These are phyloP conservation scores for Cercophora samala DNA, from an alignment of 495 filamentous ascomycete species.

Conservation along the genomic window DNA sequence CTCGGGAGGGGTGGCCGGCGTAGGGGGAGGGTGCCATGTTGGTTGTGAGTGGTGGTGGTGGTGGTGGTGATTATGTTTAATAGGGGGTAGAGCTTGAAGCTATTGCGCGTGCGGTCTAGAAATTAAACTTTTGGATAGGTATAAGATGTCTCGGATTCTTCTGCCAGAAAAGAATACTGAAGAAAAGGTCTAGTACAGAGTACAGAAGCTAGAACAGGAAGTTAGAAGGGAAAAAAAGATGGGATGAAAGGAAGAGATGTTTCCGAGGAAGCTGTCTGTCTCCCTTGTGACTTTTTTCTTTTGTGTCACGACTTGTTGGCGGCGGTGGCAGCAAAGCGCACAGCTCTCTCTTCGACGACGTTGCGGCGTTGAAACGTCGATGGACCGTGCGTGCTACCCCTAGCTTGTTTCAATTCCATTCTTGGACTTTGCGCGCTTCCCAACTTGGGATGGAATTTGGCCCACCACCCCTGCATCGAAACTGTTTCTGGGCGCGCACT, in stretches of 20 bases:
- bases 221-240: background rate
- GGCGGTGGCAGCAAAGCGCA: background rate
- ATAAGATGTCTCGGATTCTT: background rate
- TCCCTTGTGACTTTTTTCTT: background rate
- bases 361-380: conserved; percentile 26
- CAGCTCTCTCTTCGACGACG: background rate
- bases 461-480: background rate
- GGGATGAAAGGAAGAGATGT: background rate
- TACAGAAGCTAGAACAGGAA: background rate
- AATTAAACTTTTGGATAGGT: background rate
- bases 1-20: conserved; percentile 32
- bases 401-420: conserved; percentile 30
- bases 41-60: background rate
- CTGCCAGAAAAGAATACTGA: background rate
- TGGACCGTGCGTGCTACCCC: conserved; percentile 30
- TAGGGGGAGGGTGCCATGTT: conserved; percentile 16
- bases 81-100: conserved; percentile 13
- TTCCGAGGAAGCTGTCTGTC: background rate
- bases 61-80: conserved; percentile 2
- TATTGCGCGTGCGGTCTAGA: background rate
- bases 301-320: background rate
- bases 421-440: background rate
- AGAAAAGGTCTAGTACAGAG: background rate
- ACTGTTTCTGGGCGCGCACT: background rate
- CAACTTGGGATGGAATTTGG: conserved; percentile 1